Base-by-base conservation (phyloP, 2,329 filamentous ascomycete species). In the Fusarium mundagurra region DNA sequence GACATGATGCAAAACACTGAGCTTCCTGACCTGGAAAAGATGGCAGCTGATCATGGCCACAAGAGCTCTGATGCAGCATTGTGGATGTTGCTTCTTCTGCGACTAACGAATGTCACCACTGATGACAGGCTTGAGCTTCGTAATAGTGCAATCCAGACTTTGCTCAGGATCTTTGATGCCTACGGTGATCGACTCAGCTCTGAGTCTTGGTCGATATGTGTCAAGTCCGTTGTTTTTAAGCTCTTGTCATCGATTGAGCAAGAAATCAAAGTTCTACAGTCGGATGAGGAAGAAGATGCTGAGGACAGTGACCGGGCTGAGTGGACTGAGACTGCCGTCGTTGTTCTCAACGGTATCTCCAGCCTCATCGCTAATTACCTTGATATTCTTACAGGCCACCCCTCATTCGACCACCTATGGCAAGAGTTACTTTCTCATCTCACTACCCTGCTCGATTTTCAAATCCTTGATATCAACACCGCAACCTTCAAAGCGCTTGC, bases 101-200 rank as follows among this genome's bases (percentile, higher is more conserved):
- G 93, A 36, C 84, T 97, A 6, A 93, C 93, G 1, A 88, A 89
- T 2, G 90, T 95, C 13, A 92, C 93, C 4, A 89, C 89, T 3
- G 92, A 95, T 77, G 88, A 91, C 43, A 88, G 93, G 53, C 85
- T 93, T 6, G 94, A 97, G 79, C 86, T 96, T 48, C 89, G 94
- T 48, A 96, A 96, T 77, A 95, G 93, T 85, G 94, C 95, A 3
- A 93, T 98, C 29, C 96, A 98, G 81, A 98, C 96, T 0, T 85
- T 98, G 8, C 88, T 98, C 64, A 90, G 95, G 51, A 98, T 98
- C 27, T 95, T 98, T 72, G 95, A 98, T 80, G 95, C 94, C 3
- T 97, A 97, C 72, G 94, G 94, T 17, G 93, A 95, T 74, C 92
- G 93, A 61, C 86, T 98, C 9, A 92, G 89, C 45, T 88, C 94